Evolutionary conservation across 495 filamentous ascomycete genomes (phyloP).

Genomic region (Tetracladium setigerum): DNA sequence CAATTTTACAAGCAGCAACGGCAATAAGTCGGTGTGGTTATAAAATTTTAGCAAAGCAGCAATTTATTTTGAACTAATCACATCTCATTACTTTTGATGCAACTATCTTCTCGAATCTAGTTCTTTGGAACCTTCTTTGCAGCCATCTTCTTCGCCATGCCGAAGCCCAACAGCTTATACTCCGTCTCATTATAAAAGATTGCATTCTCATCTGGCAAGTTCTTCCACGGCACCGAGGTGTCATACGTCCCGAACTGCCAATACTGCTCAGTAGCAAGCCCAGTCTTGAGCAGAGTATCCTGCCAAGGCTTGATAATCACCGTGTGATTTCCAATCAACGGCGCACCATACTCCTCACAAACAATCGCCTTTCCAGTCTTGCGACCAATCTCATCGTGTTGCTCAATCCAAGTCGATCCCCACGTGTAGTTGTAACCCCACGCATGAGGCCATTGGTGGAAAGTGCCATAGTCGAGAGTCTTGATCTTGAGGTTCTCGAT

Average conservation of each 20-base stretch:
- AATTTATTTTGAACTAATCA: no score
- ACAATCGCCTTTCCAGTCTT: slow-evolving; percentile 13
- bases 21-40: no score
- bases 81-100: no score
- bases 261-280: slow-evolving; percentile 23
- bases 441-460: slow-evolving; percentile 40
- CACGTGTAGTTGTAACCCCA: slow-evolving; percentile 19
- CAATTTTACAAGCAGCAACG: no score
- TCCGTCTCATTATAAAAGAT: slow-evolving; percentile 21
- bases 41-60: no score
- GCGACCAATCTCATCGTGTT: slow-evolving; percentile 13
- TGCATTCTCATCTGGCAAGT: slow-evolving; percentile 17
- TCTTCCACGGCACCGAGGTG: slow-evolving; percentile 6
- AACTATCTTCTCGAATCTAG: neutral
- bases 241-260: slow-evolving; percentile 25
- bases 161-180: slow-evolving; percentile 14
- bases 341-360: slow-evolving; percentile 17
- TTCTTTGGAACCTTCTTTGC: slow-evolving; percentile 15
- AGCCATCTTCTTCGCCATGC: slow-evolving; percentile 21
- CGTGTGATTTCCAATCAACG: slow-evolving; percentile 11
- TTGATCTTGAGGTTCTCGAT: slow-evolving; percentile 37
- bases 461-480: slow-evolving; percentile 44
- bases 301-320: slow-evolving; percentile 13
- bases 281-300: slow-evolving; percentile 19
- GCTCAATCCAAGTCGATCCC: slow-evolving; percentile 16